Conservation (phyloP, 768 basidiomycete species). For the Boletus tylopilopsis region DNA sequence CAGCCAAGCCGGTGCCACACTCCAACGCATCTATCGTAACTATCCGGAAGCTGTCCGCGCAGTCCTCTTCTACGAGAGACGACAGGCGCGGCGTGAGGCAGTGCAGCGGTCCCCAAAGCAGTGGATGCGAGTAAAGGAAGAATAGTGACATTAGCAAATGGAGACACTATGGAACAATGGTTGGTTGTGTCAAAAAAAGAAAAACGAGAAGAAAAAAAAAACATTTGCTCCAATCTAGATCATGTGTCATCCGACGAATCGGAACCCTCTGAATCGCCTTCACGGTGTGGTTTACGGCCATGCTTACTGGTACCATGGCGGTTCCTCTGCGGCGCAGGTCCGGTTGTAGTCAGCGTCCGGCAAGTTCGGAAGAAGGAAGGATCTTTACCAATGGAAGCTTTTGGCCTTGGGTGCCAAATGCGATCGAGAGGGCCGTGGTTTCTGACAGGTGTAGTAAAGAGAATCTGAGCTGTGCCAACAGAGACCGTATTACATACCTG, state of each 20-base stretch:
- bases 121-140: constrained; percentile 17
- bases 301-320: constrained; percentile 70
- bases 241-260: constrained; percentile 64
- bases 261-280: constrained; percentile 56
- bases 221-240: constrained; percentile 13
- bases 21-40: constrained; percentile 44
- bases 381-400: constrained; percentile 78
- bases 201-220: constrained; percentile 1
- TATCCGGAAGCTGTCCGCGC: constrained; percentile 46
- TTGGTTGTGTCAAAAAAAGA: constrained; percentile 4
- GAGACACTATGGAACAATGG: constrained; percentile 22
- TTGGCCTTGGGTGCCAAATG: constrained; percentile 87
- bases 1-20: constrained; percentile 32
- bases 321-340: constrained; percentile 55
- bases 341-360: constrained; percentile 22
- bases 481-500: constrained; percentile 49
- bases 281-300: constrained; percentile 53
- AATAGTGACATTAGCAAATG: constrained; percentile 23
- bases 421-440: constrained; percentile 86
- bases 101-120: constrained; percentile 12
- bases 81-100: constrained; percentile 25
- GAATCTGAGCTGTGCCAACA: constrained; percentile 14
- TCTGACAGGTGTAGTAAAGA: constrained; percentile 41
- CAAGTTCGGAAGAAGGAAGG: constrained; percentile 21
- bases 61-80: constrained; percentile 34